Conservation (phyloP, 768 basidiomycete genomes). For the Nidularia pulvinata region DNA sequence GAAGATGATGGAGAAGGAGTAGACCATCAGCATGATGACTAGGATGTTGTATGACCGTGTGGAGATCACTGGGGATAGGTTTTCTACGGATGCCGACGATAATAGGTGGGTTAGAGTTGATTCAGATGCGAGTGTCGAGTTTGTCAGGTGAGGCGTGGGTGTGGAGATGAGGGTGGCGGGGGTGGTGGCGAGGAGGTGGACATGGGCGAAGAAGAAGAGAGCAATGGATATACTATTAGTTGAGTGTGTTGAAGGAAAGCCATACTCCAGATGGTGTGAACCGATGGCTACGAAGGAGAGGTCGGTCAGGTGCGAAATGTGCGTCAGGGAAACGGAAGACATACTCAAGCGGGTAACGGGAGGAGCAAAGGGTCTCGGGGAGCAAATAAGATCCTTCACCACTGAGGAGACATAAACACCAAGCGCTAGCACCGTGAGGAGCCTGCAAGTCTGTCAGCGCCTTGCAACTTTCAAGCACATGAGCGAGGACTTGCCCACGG, state of each 20-base stretch:
- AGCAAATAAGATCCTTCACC: conserved; percentile 87
- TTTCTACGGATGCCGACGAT: too few species aligned
- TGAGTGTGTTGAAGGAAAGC: conserved; percentile 95
- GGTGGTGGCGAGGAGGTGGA: conserved; percentile 49
- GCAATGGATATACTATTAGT: conserved; percentile 92
- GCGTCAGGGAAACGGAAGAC: conserved; percentile 14
- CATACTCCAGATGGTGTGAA: conserved; percentile 86
- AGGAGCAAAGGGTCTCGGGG: conserved; percentile 88
- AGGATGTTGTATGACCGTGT: conserved; percentile 36
- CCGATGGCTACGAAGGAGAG: conserved; percentile 55
- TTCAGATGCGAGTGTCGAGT: conserved; percentile 2
- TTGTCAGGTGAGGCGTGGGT: conserved; percentile 3
- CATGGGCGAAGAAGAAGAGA: conserved; percentile 67
- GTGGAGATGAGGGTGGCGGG: conserved; percentile 5
- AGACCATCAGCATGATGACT: conserved; percentile 47
- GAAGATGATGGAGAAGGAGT: conserved; percentile 72
- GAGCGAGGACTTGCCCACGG: conserved; percentile 57
- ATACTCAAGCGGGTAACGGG: conserved; percentile 89
- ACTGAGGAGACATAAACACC: conserved; percentile 91
- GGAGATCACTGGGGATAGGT: conserved; percentile 37
- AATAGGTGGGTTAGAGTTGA: too few species aligned
- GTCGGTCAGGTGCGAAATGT: too few species aligned
- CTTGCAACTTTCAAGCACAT: background rate
- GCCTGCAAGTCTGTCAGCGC: conserved; percentile 28
- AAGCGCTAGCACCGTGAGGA: conserved; percentile 68